Evolutionary conservation across 176 grass and related monocot genomes (phyloP).

Genomic region (Hordeum marinum): DNA sequence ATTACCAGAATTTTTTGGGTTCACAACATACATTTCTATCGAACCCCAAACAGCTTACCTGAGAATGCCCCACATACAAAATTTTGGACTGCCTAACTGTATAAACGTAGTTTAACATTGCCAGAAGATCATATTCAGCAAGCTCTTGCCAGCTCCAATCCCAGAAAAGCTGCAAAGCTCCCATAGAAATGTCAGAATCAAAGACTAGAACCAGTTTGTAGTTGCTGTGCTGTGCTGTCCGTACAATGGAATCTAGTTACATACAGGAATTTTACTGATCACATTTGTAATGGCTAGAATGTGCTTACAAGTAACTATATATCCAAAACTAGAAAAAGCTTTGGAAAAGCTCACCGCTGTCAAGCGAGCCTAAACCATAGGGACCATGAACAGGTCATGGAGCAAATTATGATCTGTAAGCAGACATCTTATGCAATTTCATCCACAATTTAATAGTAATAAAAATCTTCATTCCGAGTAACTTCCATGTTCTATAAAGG

Average conservation of each 20-base stretch:
- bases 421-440: background rate
- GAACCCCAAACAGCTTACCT: constrained; percentile 43
- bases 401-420: background rate
- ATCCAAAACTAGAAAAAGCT: background rate
- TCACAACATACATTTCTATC: background rate
- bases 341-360: background rate
- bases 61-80: constrained; percentile 78
- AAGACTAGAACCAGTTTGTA: background rate
- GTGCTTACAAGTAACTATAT: background rate
- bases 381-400: background rate
- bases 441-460: background rate
- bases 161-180: constrained; percentile 77
- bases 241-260: background rate
- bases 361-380: background rate
- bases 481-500: background rate
- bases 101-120: constrained; percentile 79
- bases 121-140: constrained; percentile 71
- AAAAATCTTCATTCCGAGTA: background rate
- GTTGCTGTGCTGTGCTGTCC: background rate
- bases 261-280: background rate
- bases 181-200: constrained; percentile 9
- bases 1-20: background rate
- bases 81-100: constrained; percentile 65
- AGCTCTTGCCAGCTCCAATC: constrained; percentile 99
- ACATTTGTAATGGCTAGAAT: background rate